Evolutionary conservation across 1,139 yeast species (phyloP).

Genomic region (Sugiyamaella neomexicana): DNA sequence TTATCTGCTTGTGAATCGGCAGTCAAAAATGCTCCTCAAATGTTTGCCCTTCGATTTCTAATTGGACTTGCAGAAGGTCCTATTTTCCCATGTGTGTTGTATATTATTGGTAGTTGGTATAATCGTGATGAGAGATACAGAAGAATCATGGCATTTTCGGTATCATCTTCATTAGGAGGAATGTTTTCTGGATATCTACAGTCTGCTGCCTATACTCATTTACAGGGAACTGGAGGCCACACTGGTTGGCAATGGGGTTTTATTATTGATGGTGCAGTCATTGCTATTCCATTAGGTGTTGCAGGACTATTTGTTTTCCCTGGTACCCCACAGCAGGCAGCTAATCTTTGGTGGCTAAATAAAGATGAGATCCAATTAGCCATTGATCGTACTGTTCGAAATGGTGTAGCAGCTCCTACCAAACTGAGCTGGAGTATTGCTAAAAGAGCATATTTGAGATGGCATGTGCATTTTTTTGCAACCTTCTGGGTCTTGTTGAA

Average conservation of each 20-base stretch:
- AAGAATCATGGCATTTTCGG: constrained; percentile 52
- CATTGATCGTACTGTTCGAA: constrained; percentile 31
- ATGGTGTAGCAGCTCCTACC: constrained; percentile 40
- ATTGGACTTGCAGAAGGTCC: constrained; percentile 62
- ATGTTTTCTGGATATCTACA: constrained; percentile 47
- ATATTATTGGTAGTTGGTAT: constrained; percentile 56
- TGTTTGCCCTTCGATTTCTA: constrained; percentile 59
- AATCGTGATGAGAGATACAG: constrained; percentile 49
- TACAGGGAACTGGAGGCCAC: constrained; percentile 44
- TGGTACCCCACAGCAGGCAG: constrained; percentile 59
- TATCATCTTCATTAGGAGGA: constrained; percentile 40
- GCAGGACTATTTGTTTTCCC: constrained; percentile 64
- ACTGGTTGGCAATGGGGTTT: constrained; percentile 55
- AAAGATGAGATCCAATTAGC: constrained; percentile 36
- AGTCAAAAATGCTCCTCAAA: constrained; percentile 44
- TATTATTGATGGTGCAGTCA: constrained; percentile 50
- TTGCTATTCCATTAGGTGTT: constrained; percentile 58
- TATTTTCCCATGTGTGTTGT: constrained; percentile 58
- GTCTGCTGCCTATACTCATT: constrained; percentile 42
- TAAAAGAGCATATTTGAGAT: constrained; percentile 37
- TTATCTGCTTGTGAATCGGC: constrained; percentile 55
- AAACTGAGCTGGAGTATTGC: constrained; percentile 35
- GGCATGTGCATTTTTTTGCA: constrained; percentile 45
- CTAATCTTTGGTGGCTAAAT: constrained; percentile 36
- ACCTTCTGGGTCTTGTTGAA: constrained; percentile 45